Conservation (phyloP, 192 early-diverging fungal genomes). For the Physocladia obscura region DNA sequence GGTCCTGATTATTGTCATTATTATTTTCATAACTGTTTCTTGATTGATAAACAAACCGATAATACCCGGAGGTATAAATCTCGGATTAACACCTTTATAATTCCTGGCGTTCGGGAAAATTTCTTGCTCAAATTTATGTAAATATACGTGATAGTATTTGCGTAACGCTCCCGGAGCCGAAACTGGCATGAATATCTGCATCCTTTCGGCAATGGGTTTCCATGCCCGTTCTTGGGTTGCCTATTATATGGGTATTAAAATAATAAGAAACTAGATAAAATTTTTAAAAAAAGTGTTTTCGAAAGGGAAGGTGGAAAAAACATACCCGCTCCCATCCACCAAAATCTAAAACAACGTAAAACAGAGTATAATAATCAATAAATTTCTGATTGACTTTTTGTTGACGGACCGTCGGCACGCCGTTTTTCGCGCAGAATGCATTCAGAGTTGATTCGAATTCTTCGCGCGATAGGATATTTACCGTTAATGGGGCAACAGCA, state of each 20-base stretch:
- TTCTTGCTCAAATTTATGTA: constrained; percentile 12
- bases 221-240: not conserved
- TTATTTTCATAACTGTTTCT: not conserved
- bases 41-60: not conserved
- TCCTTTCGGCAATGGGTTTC: constrained; percentile 13
- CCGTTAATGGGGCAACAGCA: not conserved
- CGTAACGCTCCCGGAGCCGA: constrained; percentile 14
- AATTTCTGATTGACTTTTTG: constrained; percentile 12
- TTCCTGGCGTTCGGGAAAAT: constrained; percentile 7
- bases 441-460: constrained; percentile 4
- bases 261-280: not conserved
- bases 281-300: not conserved
- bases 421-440: not conserved
- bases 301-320: not conserved
- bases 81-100: constrained; percentile 19
- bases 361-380: constrained; percentile 18
- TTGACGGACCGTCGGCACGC: not conserved
- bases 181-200: constrained; percentile 16
- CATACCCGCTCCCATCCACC: constrained; percentile 10
- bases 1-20: no score
- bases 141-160: constrained; percentile 1
- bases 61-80: constrained; percentile 23
- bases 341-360: constrained; percentile 24
- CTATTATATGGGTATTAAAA: not conserved
- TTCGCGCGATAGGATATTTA: constrained; percentile 2